These are phyloP conservation scores for Dichomitus squalens DNA, from an alignment of 1,284 basidiomycete species.

Conservation along the genomic window DNA sequence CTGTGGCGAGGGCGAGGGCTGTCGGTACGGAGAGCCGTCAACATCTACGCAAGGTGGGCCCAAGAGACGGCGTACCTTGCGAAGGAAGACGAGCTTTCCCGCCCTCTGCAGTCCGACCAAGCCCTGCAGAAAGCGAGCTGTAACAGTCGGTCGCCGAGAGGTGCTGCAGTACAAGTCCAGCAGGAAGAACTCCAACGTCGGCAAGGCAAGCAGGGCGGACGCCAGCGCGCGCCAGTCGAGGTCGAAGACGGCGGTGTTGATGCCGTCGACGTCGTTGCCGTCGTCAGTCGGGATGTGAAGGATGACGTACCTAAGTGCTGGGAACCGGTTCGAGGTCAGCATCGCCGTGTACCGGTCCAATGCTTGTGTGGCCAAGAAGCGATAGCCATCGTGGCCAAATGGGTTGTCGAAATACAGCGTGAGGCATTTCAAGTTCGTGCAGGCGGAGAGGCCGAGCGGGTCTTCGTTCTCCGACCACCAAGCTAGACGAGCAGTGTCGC, in stretches of 20 bases:
- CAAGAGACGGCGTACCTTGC: background rate
- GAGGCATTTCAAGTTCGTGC: background rate
- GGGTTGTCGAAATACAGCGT: background rate
- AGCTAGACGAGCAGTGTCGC: too few relatives aligned
- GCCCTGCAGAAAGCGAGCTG: background rate
- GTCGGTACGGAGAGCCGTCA: too few relatives aligned
- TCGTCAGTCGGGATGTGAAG: background rate
- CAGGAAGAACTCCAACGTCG: background rate
- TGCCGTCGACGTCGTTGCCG: background rate
- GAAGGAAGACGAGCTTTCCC: background rate
- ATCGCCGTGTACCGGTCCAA: background rate
- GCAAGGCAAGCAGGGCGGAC: background rate
- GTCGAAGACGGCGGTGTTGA: background rate
- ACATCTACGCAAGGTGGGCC: too few relatives aligned
- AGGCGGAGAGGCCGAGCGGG: conserved; percentile 3
- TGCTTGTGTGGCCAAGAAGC: too few relatives aligned
- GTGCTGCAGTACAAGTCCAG: background rate
- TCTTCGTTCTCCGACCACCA: too few relatives aligned
- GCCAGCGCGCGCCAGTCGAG: background rate
- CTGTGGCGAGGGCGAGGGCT: too few relatives aligned
- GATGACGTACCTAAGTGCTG: background rate
- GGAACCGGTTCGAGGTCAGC: background rate
- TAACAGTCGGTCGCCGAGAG: background rate
- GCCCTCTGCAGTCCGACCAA: background rate
- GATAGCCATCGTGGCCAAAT: background rate